Base-by-base conservation (phyloP, 2,329 filamentous ascomycete species). In the Colletotrichum orchidophilum region DNA sequence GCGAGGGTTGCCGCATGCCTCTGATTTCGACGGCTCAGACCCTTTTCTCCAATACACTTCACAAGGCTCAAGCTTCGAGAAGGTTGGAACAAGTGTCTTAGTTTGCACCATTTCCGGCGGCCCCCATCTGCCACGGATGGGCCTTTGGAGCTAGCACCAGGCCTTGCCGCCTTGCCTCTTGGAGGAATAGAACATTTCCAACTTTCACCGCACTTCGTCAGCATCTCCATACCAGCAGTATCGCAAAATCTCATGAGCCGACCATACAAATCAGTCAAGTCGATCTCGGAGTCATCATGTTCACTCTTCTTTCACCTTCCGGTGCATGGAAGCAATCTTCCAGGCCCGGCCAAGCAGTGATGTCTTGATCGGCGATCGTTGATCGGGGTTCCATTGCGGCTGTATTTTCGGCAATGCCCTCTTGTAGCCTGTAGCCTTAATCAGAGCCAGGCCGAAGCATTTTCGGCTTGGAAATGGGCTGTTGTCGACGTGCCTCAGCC, bases 51-150 rank as follows among this genome's bases (percentile, higher is more conserved):
- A 33, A 49, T n/a, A 66, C 42, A 63, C 60, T 55, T 60, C 39
- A 52, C 62, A 71, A 58, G 58, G 57, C 53, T 52, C 26, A 57
- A 46, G 63, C 71, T 73, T 73, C 67, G 67, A 73, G 71, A 71
- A 73, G 64, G 24, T 42, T 5, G 33, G 33, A 71, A 73, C 57
- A 63, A 67, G 42, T 63, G 57, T 66, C 52, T 63, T 62, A 39
- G 33, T 54, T 55, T 27, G 35, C 57, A 71, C 63, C 39, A 53
- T 53, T 54, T 42, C 53, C 57, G 49, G 42, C 39, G 7, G 52
- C 35, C 60, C 26, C 21, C 49, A n/a, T 49, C 26, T 50, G 26
- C n/a, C 29, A 39, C 33, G 12, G 39, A 31, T 61, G 18, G 15
- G n/a, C 39, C 42, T 18, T 13, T 18, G 21, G 39, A 50, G 58